Conservation (phyloP, 108 stramenopile genomes). For the Cyclotella distinguenda region DNA sequence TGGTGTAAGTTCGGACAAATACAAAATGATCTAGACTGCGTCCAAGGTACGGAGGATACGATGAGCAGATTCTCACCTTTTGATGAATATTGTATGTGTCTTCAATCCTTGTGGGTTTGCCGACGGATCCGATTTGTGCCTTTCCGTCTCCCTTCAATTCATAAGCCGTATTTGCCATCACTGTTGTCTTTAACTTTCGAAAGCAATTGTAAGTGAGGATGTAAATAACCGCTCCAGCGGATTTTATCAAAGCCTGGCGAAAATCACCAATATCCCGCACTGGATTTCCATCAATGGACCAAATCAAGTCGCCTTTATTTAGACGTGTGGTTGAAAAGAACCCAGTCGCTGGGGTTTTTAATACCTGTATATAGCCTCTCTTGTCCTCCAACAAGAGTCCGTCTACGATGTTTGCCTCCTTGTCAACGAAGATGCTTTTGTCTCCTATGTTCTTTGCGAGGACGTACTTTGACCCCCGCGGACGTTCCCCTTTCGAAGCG, state of each 20-base stretch:
- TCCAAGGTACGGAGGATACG: neutral
- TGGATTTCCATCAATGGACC: constrained; percentile 20
- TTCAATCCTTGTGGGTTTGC: constrained; percentile 37
- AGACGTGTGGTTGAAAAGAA: constrained; percentile 16
- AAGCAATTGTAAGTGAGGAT: constrained; percentile 36
- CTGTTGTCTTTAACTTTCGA: constrained; percentile 52
- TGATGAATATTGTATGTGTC: constrained; percentile 34
- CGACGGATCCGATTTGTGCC: constrained; percentile 8
- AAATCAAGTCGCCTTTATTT: constrained; percentile 24
- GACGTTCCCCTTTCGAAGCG: constrained; percentile 8
- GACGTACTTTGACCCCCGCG: constrained; percentile 15
- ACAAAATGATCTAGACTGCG: no score
- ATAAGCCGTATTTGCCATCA: constrained; percentile 35
- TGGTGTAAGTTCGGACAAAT: neutral
- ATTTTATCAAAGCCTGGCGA: constrained; percentile 7
- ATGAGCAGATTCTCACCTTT: constrained; percentile 24
- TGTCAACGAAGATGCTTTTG: neutral
- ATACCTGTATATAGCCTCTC: constrained; percentile 5
- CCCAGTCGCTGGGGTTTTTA: neutral
- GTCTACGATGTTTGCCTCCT: neutral
- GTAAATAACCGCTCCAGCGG: constrained; percentile 11
- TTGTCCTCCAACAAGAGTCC: constrained; percentile 22
- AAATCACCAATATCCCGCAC: constrained; percentile 11
- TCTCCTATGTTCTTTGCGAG: constrained; percentile 10
- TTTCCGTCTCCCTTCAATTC: constrained; percentile 10